phyloP scores from a whole-genome alignment of 2,329 filamentous ascomycete genomes.

The Didymella pomorum region DNA sequence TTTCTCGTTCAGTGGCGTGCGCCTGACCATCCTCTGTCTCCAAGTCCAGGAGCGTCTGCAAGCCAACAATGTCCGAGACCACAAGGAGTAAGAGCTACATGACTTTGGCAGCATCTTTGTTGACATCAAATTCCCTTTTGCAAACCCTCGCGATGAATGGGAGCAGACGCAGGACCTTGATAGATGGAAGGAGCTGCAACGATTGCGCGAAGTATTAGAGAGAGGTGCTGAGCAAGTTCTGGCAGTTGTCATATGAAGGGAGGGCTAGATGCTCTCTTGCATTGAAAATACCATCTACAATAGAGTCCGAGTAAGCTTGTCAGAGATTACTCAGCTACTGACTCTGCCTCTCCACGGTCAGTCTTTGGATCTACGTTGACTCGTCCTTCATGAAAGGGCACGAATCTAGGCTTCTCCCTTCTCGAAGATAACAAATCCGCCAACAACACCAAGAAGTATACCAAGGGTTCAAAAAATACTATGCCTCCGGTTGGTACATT shows the following conservation, averaged over 20 bases:
- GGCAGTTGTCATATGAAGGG: background rate
- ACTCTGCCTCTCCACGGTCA: background rate
- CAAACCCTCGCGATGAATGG: background rate
- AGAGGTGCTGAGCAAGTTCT: background rate
- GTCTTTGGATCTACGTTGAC: background rate
- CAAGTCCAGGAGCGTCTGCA: too few species aligned
- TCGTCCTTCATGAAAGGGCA: background rate
- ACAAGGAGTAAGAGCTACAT: background rate
- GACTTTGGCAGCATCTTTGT: background rate
- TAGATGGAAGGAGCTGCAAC: background rate
- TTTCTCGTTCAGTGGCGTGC: too few species aligned
- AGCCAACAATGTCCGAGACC: too few species aligned
- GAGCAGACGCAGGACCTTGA: background rate
- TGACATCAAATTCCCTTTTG: background rate
- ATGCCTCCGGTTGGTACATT: background rate
- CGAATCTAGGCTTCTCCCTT: too few species aligned
- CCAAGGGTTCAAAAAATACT: background rate
- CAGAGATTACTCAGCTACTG: background rate
- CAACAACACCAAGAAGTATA: background rate
- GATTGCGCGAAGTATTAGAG: background rate
- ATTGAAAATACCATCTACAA: background rate
- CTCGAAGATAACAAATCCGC: background rate
- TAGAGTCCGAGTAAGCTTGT: rapidly evolving
- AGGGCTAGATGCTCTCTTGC: background rate
- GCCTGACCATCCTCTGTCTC: too few species aligned